Base-by-base conservation (phyloP, 371 early-diverging fungal genomes). In the Apophysomyces ossiformis region DNA sequence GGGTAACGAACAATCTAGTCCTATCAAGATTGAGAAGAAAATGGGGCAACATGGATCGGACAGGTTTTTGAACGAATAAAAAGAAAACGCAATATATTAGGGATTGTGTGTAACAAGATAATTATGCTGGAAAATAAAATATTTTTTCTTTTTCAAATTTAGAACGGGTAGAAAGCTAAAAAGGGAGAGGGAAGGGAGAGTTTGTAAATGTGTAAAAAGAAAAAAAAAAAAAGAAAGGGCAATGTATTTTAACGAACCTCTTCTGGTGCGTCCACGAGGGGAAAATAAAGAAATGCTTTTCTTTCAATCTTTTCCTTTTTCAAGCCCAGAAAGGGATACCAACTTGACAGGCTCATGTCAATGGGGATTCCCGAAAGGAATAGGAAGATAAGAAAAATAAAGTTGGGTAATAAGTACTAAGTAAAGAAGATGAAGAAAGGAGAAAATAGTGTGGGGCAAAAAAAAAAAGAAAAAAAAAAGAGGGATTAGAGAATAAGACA, bases 401-500 rank as follows among this genome's bases (percentile, higher is more conserved):
- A 26, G 32, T 26, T 26, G 32, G 32, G 32, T 26, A 26, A 26
- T 26, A 26, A 26, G 32, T 26, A 26, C 32, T 26, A 26, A 26
- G 32, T 26, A 26, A 26, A 26, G 32, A 26, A 26, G 32, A 26
- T 26, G 32, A 26, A 44, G 12, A 47, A 39, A 36, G 32, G 57
- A 32, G 57, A 26, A 21, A 50, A 32, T 18, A 50, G 54, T 50
- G 54, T 50, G 54, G 54, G 54, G 54, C 32, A 26, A 44, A 15
- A 47, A 39, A 35, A 36, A 43, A 32, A 60, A 21, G 18, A 50
- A 50, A 16, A 50, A 21, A 18, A 21, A 18, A 26, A 26, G 54
- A 26, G 47, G 18, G 5, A 21, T 78, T 72, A 80, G 37, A 80
- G 66, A 61, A 80, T 68, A 56, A 73, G 39, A 38, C 80, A 80